These are phyloP conservation scores for Plasmodium vinckei DNA, from an alignment of 169 alveolate genomes.

Conservation along the genomic window DNA sequence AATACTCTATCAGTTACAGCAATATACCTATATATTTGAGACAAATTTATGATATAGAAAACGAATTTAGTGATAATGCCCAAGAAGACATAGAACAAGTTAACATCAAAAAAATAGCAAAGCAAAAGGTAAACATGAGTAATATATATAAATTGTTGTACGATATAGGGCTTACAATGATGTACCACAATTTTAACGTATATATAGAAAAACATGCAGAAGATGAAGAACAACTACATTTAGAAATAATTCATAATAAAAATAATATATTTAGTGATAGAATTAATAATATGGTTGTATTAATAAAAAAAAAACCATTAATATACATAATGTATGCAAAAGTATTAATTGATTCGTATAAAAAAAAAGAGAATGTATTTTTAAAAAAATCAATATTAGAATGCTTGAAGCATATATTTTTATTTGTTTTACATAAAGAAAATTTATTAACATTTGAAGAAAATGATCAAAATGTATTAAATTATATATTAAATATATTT, in stretches of 20 bases:
- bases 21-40: conserved; percentile 33
- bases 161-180: conserved; percentile 43
- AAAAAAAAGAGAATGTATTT: conserved; percentile 34
- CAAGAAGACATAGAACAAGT: not conserved
- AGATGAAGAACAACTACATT: conserved; percentile 62
- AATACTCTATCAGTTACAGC: not conserved
- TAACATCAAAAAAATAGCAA: conserved; percentile 28
- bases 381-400: conserved; percentile 46
- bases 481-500: conserved; percentile 44
- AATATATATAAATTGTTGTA: conserved; percentile 27
- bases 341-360: conserved; percentile 44
- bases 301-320: conserved; percentile 63
- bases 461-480: conserved; percentile 15
- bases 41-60: conserved; percentile 23
- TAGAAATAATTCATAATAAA: conserved; percentile 57
- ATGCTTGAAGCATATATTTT: conserved; percentile 71
- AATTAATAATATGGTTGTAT: conserved; percentile 67
- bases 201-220: conserved; percentile 48
- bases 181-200: conserved; percentile 10
- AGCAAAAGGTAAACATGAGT: conserved; percentile 26
- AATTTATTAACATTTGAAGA: conserved; percentile 21
- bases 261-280: conserved; percentile 64
- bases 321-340: conserved; percentile 56
- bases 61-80: not conserved
- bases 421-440: conserved; percentile 39